Base-by-base conservation (phyloP, 352 stramenopile genomes). In the Phytophthora syringae region DNA sequence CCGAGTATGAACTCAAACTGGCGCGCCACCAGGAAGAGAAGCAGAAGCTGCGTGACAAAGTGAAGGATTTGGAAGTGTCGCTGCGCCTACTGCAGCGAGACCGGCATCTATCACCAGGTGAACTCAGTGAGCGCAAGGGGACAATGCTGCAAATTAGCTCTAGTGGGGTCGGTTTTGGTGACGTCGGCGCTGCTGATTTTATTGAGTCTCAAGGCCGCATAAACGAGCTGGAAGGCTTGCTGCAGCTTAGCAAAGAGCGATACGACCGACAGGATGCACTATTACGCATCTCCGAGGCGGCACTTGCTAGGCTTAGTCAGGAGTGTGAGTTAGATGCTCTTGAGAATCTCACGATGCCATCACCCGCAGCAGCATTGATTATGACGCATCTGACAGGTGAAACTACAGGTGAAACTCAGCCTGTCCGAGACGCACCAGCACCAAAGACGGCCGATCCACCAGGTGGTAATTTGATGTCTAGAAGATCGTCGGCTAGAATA, bases 41-140 rank as follows among this genome's bases (percentile, higher is more conserved):
- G 49, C 78, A 89, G 15, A 91, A 91, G 27, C 54, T 91, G 10
- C 76, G 82, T 13, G 82, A 89, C 15, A 88, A 91, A 48, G 78
- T 89, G n/a, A 86, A 88, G 39, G 82, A 91, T 62, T 66, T 91
- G 2, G 82, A 89, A 67, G 82, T 89, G 1, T 87, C 82, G 16
- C 53, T 89, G 20, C 80, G 82, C 15, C 52, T 91, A 16, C 67
- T 89, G 52, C 82, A 91, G 52, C 81, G 83, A 49, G 80, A 88
- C 56, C 80, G 82, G 2, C 73, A 77, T 7, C 49, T 89, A 15
- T 91, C 82, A 9, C 79, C 82, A 13, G 62, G 79, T 6, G 78
- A 91, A 42, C 70, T 91, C 7, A 91, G 80, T 60, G 67, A 84
- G 15, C 80, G 80, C 9, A 91, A 90, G 44, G 80, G 77, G 15